A percentile compares a stretch with the other conserved stretches of the same genome.
Evolutionary conservation across 2,329 filamentous ascomycete species (phyloP).

Genomic region (Chaetothyriales sp.): DNA sequence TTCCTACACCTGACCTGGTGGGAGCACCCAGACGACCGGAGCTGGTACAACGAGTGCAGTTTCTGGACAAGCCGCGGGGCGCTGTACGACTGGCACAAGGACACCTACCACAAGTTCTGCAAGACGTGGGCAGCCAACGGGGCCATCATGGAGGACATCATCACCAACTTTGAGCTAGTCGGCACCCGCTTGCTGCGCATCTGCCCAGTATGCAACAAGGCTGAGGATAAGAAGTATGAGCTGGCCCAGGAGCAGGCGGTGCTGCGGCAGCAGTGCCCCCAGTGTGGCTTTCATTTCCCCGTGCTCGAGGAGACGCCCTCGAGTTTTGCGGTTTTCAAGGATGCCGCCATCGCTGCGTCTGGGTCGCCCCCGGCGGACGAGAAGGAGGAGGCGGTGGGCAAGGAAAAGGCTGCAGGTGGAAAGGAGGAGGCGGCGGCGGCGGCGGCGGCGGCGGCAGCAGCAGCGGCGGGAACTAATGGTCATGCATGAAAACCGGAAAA

Average conservation of each 20-base stretch:
- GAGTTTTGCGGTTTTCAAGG: slow-evolving; percentile 10
- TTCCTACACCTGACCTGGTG: slow-evolving; percentile 11
- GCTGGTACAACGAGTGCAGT: slow-evolving; percentile 10
- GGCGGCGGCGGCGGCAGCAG: no score
- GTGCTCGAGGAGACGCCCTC: slow-evolving; percentile 8
- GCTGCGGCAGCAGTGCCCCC: slow-evolving; percentile 5
- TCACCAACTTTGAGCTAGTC: slow-evolving; percentile 12
- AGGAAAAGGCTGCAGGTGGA: no score
- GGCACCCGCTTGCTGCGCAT: slow-evolving; percentile 8
- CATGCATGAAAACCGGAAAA: no score
- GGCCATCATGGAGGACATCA: slow-evolving; percentile 9
- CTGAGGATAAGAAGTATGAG: slow-evolving; percentile 10
- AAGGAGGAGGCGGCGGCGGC: no score
- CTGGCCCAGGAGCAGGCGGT: slow-evolving; percentile 10
- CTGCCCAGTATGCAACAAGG: slow-evolving; percentile 7
- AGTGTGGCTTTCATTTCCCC: slow-evolving; percentile 8
- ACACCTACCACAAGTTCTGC: slow-evolving; percentile 10
- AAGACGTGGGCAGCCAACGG: slow-evolving; percentile 10
- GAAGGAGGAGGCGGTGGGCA: no score
- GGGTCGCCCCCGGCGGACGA: no score
- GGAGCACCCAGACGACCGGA: slow-evolving; percentile 10
- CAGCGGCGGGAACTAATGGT: no score
- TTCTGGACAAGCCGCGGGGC: slow-evolving; percentile 11
- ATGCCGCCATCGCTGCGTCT: slow-evolving; percentile 1
- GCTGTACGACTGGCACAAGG: slow-evolving; percentile 10